A percentile compares a stretch with the other conserved stretches of the same genome.
Conservation (phyloP, 2,329 filamentous ascomycete species). For the Phialemoniopsis sp. region DNA sequence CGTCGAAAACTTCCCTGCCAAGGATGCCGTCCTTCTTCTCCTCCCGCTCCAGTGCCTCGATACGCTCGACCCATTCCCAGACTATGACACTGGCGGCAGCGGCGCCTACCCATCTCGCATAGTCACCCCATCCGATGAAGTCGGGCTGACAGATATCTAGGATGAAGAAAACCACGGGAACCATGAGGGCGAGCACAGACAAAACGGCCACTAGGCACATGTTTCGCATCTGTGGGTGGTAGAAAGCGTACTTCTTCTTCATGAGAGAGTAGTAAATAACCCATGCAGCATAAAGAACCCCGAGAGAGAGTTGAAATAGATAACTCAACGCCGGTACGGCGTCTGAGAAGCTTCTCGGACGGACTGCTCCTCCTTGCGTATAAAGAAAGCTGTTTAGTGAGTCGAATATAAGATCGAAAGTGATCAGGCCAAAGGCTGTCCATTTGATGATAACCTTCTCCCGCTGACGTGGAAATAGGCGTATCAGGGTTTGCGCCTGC, state of each 20-base stretch:
- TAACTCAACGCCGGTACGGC: conserved; percentile 90
- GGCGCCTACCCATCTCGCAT: conserved; percentile 93
- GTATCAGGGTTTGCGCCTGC: conserved; percentile 93
- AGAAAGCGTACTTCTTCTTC: conserved; percentile 87
- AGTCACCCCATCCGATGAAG: conserved; percentile 90
- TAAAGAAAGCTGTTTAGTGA: conserved; percentile 82
- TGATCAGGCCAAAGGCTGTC: conserved; percentile 91
- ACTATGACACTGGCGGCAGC: conserved; percentile 94
- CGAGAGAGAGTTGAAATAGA: conserved; percentile 82
- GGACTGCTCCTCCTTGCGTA: conserved; percentile 44
- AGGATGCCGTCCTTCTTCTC: conserved; percentile 92
- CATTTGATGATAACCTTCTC: conserved; percentile 99
- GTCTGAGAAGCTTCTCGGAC: conserved; percentile 76
- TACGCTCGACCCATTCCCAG: conserved; percentile 97
- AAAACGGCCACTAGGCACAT: conserved; percentile 77
- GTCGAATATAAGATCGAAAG: conserved; percentile 85
- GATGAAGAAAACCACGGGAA: conserved; percentile 90
- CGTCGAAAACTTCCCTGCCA: conserved; percentile 87
- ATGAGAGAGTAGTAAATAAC: conserved; percentile 91
- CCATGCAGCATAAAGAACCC: conserved; percentile 86
- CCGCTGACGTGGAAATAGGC: conserved; percentile 90
- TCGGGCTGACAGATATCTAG: conserved; percentile 82
- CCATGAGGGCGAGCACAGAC: conserved; percentile 76
- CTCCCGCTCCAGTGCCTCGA: conserved; percentile 86
- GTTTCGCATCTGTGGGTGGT: conserved; percentile 86